These are phyloP conservation scores for Coniella lustricola DNA, from an alignment of 2,329 filamentous ascomycete species.

Conservation along the genomic window DNA sequence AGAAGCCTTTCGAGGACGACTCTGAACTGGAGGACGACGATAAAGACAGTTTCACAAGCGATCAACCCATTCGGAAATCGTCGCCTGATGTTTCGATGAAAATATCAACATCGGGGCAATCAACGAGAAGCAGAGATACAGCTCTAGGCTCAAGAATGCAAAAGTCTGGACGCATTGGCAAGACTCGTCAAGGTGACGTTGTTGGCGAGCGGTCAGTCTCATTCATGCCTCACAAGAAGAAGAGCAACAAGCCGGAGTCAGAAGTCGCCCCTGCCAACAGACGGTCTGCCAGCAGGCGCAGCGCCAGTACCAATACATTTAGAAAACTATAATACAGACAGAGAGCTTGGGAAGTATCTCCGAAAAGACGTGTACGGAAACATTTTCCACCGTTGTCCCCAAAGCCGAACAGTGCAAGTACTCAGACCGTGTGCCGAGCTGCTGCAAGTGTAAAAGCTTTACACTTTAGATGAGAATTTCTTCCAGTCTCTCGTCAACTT, in stretches of 20 bases:
- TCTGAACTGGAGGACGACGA: slow-evolving; percentile 33
- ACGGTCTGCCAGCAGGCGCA: slow-evolving; percentile 47
- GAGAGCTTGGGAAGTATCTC: background rate
- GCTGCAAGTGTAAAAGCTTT: slow-evolving; percentile 1
- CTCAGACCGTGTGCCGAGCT: background rate
- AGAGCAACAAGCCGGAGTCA: slow-evolving; percentile 36
- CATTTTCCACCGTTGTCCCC: background rate
- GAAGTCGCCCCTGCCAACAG: slow-evolving; percentile 28
- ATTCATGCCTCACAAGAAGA: slow-evolving; percentile 59
- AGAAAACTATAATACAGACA: slow-evolving; percentile 47
- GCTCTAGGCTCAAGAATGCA: slow-evolving; percentile 50
- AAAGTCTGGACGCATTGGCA: slow-evolving; percentile 40
- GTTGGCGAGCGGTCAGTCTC: slow-evolving; percentile 62
- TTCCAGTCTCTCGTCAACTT: slow-evolving; percentile 29
- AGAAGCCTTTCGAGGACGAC: slow-evolving; percentile 30
- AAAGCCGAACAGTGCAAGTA: background rate
- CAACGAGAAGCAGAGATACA: slow-evolving; percentile 47
- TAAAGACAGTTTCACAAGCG: slow-evolving; percentile 32
- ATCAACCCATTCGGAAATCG: slow-evolving; percentile 25
- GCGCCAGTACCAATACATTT: slow-evolving; percentile 71
- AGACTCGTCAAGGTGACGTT: slow-evolving; percentile 39
- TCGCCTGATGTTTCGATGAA: slow-evolving; percentile 48
- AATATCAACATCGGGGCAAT: slow-evolving; percentile 61
- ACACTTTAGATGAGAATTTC: slow-evolving; percentile 30
- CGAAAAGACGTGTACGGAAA: background rate